A percentile compares a stretch with the other conserved stretches of the same genome.
Evolutionary conservation across 148 eudicot genomes (phyloP).

Genomic region (Polygonum aviculare): DNA sequence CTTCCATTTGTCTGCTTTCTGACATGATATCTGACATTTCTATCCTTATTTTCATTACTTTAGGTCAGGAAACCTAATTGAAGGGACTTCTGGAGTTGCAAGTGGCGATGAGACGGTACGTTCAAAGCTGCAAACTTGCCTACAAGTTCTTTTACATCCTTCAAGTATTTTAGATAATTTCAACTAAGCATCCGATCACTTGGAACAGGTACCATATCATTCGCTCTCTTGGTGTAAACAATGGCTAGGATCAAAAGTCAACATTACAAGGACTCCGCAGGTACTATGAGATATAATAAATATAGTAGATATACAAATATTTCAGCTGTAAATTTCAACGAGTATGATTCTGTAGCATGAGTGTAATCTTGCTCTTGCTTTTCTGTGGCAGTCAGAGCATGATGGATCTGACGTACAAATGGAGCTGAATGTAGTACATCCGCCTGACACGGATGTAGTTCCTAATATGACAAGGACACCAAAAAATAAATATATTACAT

Average conservation of each 20-base stretch:
- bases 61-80: constrained; percentile 89
- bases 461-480: constrained; percentile 87
- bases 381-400: constrained; percentile 61
- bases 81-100: constrained; percentile 77
- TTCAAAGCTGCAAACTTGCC: background rate
- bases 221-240: constrained; percentile 98
- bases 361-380: background rate
- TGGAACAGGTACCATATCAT: constrained; percentile 77
- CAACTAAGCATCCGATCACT: background rate
- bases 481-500: constrained; percentile 83
- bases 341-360: background rate
- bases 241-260: constrained; percentile 90
- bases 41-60: constrained; percentile 12
- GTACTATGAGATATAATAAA: constrained; percentile 22
- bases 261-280: constrained; percentile 98
- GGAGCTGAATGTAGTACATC: constrained; percentile 64
- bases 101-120: constrained; percentile 97
- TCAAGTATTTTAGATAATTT: background rate
- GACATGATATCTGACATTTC: background rate
- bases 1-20: background rate
- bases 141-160: background rate
- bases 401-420: constrained; percentile 91
- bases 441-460: constrained; percentile 51
- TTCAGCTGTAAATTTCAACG: background rate
- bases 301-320: background rate